Evolutionary conservation across 2,329 filamentous ascomycete genomes (phyloP), one percentile per base, ranked within the genome.

Genomic region (Claviceps sp.): DNA sequence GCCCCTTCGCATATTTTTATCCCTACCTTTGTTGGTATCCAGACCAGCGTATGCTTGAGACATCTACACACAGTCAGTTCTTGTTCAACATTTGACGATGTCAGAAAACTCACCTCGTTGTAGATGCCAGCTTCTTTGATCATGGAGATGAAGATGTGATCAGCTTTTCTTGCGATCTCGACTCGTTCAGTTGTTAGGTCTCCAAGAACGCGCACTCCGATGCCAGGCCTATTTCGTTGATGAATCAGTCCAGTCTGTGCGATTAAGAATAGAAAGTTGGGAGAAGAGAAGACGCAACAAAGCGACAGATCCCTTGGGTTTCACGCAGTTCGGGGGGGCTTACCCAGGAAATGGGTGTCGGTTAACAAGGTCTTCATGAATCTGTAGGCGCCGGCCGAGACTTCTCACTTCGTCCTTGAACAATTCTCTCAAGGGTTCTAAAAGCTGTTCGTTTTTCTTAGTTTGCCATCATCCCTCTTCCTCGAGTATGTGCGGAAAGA

Each of bases 131-230:
- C 83, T 52, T 79, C 77, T 60, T 72, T 75, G 68, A 91, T 90
- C 75, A 83, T 82, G 55, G 76, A 75, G 58, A 90, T 88, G 69
- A 86, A 90, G 62, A 91, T 90, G 61, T 80, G 63, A 61, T 90
- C 87, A 1, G 86, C 86, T 63, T 85, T 73, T n/a, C 86, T 72
- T 2, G 81, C 87, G 56, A 95, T 93, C 51, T 80, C 79, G 16
- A 95, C 84, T 43, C 85, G 79, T 63, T 90, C 85, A 2, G 75
- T 76, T 1, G 87, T 95, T 14, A 95, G 83, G 59, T 94, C 89
- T 38, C 90, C 90, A 1, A 95, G 72, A 54, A 95, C 84, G 50
- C 87, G 78, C 58, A 93, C 86, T 14, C 79, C 88, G 54, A 94
- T 80, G 49, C 69, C 77, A 20, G 47, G 47, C 9, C 46, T 47